A percentile compares a stretch with the other conserved stretches of the same genome.
Evolutionary conservation across 108 stramenopile species (phyloP).

Genomic region (Cyclostephanos tholiformis): DNA sequence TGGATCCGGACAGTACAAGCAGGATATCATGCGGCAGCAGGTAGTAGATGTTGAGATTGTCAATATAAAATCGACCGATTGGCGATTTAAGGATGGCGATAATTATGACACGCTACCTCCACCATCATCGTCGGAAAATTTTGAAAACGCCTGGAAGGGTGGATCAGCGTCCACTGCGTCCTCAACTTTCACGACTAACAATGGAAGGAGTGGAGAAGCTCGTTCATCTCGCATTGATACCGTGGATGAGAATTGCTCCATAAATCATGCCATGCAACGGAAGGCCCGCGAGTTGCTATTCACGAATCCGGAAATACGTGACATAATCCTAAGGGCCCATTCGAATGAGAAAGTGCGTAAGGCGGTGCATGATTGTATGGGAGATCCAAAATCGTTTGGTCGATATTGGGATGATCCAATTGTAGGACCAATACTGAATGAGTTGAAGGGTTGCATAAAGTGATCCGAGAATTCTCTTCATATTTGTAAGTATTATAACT

Average conservation of each 20-base stretch:
- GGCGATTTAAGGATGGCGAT: slow-evolving; percentile 4
- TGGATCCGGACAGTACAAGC: slow-evolving; percentile 1
- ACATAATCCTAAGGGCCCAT: slow-evolving; percentile 38
- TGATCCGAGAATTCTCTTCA: not conserved
- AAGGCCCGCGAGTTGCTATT: slow-evolving; percentile 46
- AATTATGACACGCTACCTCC: not conserved
- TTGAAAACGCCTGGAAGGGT: slow-evolving; percentile 30
- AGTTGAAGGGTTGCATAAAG: slow-evolving; percentile 43
- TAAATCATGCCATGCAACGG: not conserved
- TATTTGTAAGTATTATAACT: not conserved
- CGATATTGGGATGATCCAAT: slow-evolving; percentile 45
- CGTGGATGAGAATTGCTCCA: slow-evolving; percentile 12
- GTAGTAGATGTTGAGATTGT: slow-evolving; percentile 12
- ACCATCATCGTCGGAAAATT: slow-evolving; percentile 3
- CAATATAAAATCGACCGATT: slow-evolving; percentile 2
- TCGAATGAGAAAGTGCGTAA: slow-evolving; percentile 41
- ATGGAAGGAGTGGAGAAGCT: not conserved
- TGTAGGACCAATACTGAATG: slow-evolving; percentile 46
- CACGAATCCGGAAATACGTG: slow-evolving; percentile 39
- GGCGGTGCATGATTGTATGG: slow-evolving; percentile 51
- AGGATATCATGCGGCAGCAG: slow-evolving; percentile 11
- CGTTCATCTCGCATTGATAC: slow-evolving; percentile 1
- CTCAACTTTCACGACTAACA: not conserved
- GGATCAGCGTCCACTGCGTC: slow-evolving; percentile 20
- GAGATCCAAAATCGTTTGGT: slow-evolving; percentile 47